Percentiles rank a stretch among this genome's conserved stretches.
phyloP scores from a whole-genome alignment of 495 filamentous ascomycete species.

The Rhypophila decipiens region DNA sequence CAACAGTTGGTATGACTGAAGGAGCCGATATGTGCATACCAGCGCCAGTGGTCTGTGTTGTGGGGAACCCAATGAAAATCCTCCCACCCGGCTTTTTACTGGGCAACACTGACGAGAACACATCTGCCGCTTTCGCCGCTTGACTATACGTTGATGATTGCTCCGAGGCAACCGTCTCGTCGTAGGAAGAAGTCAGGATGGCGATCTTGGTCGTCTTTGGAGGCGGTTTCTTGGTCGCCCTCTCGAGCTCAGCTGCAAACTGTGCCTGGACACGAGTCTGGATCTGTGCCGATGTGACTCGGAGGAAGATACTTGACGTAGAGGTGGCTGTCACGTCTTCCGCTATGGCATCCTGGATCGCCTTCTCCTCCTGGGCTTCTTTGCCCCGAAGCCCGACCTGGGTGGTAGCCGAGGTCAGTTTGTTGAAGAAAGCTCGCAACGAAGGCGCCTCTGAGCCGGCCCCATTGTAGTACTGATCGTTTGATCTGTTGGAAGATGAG shows the following conservation, averaged over 20 bases:
- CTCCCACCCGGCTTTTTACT: constrained; percentile 69
- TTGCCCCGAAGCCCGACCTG: constrained; percentile 35
- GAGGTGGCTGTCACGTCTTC: constrained; percentile 61
- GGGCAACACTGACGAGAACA: constrained; percentile 87
- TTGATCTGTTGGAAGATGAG: constrained; percentile 27
- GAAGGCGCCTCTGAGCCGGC: constrained; percentile 43
- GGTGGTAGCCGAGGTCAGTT: constrained; percentile 46
- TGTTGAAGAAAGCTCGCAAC: constrained; percentile 74
- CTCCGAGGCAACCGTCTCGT: constrained; percentile 65
- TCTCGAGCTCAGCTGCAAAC: constrained; percentile 81
- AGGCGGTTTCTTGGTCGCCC: constrained; percentile 94
- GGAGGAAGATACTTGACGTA: constrained; percentile 75
- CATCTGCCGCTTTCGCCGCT: constrained; percentile 55
- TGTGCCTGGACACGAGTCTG: constrained; percentile 57
- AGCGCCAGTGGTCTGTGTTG: constrained; percentile 89
- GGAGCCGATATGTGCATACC: constrained; percentile 97
- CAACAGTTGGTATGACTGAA: constrained; percentile 96
- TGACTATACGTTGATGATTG: constrained; percentile 30
- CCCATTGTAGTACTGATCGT: constrained; percentile 29
- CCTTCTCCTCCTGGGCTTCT: constrained; percentile 47
- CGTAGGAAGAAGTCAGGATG: constrained; percentile 84
- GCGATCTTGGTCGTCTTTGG: constrained; percentile 79
- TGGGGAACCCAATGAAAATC: constrained; percentile 97
- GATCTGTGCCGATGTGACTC: constrained; percentile 79
- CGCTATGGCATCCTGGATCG: constrained; percentile 47